Percentiles rank a stretch among this genome's conserved stretches.
phyloP scores from a whole-genome alignment of 352 stramenopile genomes.

The Phytophthora sansomeana region DNA sequence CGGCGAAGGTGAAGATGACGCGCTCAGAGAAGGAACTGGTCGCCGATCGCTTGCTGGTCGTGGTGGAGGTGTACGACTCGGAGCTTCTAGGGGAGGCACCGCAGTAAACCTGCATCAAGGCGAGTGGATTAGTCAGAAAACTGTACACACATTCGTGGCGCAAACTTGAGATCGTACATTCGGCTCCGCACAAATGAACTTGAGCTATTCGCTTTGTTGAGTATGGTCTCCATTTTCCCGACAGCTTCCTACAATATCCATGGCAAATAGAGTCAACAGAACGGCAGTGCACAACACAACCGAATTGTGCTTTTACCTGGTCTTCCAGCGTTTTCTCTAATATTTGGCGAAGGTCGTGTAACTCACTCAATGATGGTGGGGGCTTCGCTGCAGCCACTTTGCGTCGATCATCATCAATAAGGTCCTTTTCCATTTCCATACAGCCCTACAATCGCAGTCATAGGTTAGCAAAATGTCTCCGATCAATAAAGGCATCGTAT shows the following conservation, averaged over 20 bases:
- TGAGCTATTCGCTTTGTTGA: constrained; percentile 40
- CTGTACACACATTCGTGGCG: neutral
- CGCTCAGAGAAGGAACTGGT: constrained; percentile 2
- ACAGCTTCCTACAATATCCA: constrained; percentile 39
- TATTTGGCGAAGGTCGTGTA: constrained; percentile 62
- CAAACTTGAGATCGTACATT: constrained; percentile 32
- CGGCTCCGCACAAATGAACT: constrained; percentile 27
- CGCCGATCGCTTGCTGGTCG: constrained; percentile 9
- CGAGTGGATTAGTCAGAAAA: neutral
- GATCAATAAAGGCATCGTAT: neutral
- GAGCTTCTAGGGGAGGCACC: constrained; percentile 18
- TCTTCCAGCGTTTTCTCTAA: constrained; percentile 75
- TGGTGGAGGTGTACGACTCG: neutral
- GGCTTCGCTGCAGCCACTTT: constrained; percentile 45
- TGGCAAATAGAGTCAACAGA: neutral
- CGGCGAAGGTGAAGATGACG: constrained; percentile 8
- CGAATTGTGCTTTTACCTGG: constrained; percentile 36
- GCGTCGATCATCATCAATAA: constrained; percentile 77
- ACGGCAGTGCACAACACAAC: neutral
- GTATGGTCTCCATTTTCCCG: constrained; percentile 48
- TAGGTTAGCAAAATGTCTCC: neutral
- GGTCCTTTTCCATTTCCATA: constrained; percentile 87
- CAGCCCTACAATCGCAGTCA: constrained; percentile 52
- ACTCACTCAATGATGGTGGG: constrained; percentile 65
- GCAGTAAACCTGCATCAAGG: constrained; percentile 19